These are phyloP conservation scores for Saururus chinensis DNA, from an alignment of 164 flowering plant species.

Conservation along the genomic window DNA sequence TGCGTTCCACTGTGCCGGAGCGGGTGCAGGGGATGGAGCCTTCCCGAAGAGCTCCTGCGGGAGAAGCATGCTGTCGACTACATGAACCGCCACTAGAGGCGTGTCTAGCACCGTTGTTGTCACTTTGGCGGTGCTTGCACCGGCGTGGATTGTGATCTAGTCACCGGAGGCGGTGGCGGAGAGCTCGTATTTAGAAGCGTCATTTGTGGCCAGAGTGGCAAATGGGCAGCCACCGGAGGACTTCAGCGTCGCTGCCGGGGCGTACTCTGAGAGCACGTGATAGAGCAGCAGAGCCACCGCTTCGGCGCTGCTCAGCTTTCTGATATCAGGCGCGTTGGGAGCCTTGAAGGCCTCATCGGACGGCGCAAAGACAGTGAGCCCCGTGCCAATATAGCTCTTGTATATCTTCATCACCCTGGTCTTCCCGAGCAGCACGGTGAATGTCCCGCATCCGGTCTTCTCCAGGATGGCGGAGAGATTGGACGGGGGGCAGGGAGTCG, in stretches of 20 bases:
- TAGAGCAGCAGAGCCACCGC: conserved; percentile 51
- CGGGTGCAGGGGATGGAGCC: no score
- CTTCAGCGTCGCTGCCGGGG: conserved; percentile 57
- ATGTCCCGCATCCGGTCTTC: conserved; percentile 81
- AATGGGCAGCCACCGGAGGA: conserved; percentile 30
- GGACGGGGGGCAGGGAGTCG: no score
- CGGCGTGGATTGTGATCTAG: no score
- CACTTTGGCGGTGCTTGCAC: no score
- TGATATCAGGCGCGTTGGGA: conserved; percentile 50
- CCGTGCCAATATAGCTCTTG: conserved; percentile 39
- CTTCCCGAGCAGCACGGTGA: conserved; percentile 41
- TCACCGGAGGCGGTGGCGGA: conserved; percentile 51
- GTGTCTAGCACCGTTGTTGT: no score
- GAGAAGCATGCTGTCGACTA: no score
- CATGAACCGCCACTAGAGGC: no score
- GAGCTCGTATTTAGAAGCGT: conserved; percentile 59
- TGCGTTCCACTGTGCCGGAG: no score
- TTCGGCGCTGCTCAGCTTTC: conserved; percentile 53
- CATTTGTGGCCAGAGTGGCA: conserved; percentile 59
- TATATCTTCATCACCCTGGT: no score
- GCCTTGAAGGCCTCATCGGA: conserved; percentile 72
- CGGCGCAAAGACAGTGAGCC: conserved; percentile 79
- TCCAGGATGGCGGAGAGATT: conserved; percentile 61
- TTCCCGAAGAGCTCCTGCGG: no score
- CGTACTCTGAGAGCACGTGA: conserved; percentile 51